A percentile compares a stretch with the other conserved stretches of the same genome.
Conservation (phyloP, 352 stramenopile genomes). For the Globisporangium irregulare region DNA sequence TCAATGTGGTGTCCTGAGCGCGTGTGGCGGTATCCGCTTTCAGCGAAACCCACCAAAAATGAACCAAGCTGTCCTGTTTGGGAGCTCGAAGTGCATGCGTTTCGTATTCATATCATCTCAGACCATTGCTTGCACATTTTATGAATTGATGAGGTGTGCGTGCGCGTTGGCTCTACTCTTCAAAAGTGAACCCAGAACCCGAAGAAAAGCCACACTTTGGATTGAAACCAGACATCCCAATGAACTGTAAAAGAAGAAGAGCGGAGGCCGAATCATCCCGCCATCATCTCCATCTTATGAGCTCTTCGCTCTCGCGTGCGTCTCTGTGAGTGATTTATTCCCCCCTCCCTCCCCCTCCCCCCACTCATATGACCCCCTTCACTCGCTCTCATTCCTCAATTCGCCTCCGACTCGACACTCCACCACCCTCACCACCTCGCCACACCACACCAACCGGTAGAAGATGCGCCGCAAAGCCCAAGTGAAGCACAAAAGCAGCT, state of each 20-base stretch:
- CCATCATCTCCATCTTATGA: neutral
- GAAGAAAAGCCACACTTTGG: neutral
- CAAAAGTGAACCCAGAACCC: neutral
- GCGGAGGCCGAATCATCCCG: neutral
- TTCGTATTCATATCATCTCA: too few relatives aligned
- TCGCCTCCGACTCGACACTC: neutral
- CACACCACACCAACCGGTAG: neutral
- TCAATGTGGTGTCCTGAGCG: too few relatives aligned
- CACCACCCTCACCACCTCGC: neutral
- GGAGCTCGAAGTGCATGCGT: too few relatives aligned
- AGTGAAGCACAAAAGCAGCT: neutral
- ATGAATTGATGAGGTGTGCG: too few relatives aligned
- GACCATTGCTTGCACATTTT: too few relatives aligned
- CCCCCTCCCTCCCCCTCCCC: neutral
- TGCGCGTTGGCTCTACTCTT: too few relatives aligned
- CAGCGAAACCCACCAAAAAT: too few relatives aligned
- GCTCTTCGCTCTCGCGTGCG: neutral
- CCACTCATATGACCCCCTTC: neutral
- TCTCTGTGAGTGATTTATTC: neutral
- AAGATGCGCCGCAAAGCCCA: constrained; percentile 2
- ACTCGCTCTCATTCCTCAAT: constrained; percentile 7
- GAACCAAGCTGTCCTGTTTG: too few relatives aligned
- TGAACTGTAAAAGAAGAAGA: neutral
- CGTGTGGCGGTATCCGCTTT: too few relatives aligned
- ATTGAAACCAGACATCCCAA: neutral